These are phyloP conservation scores for Biancaea sappan DNA, from an alignment of 306 rosid genomes.

Conservation along the genomic window DNA sequence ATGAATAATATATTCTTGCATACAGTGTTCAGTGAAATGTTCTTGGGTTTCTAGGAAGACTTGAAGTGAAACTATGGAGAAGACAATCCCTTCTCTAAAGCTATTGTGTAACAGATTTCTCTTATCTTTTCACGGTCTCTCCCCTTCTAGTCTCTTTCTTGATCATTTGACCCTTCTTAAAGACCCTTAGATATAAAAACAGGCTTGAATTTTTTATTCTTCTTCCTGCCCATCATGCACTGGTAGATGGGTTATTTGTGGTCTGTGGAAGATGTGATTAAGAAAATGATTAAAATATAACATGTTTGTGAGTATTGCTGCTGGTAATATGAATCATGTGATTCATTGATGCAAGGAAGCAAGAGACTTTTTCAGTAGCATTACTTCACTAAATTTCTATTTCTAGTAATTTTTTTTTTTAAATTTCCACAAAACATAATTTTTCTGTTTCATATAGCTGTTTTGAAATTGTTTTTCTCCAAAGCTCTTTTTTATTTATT, in stretches of 20 bases:
- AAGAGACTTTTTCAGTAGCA: background rate
- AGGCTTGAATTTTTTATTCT: background rate
- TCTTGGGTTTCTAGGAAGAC: background rate
- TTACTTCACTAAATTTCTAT: background rate
- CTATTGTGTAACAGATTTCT: no score
- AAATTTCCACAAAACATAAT: background rate
- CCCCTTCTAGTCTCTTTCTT: background rate
- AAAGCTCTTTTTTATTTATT: no score
- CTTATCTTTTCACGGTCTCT: background rate
- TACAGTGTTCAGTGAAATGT: conserved; percentile 2
- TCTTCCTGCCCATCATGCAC: background rate
- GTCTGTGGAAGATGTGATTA: background rate
- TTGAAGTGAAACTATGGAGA: background rate
- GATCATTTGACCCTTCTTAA: background rate
- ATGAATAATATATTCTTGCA: conserved; percentile 28
- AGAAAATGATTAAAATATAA: background rate
- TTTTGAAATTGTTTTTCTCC: background rate
- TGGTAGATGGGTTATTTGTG: background rate
- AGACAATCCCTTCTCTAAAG: background rate
- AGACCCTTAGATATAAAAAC: background rate
- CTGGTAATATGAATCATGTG: conserved; percentile 11
- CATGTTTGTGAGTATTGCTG: background rate
- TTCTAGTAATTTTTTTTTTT: background rate
- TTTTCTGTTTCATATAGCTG: background rate
- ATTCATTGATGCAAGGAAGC: conserved; percentile 4